A percentile compares a stretch with the other conserved stretches of the same genome.
Evolutionary conservation across 163 green algal genomes (phyloP).

Genomic region (Chlamydomonas reinhardtii): DNA sequence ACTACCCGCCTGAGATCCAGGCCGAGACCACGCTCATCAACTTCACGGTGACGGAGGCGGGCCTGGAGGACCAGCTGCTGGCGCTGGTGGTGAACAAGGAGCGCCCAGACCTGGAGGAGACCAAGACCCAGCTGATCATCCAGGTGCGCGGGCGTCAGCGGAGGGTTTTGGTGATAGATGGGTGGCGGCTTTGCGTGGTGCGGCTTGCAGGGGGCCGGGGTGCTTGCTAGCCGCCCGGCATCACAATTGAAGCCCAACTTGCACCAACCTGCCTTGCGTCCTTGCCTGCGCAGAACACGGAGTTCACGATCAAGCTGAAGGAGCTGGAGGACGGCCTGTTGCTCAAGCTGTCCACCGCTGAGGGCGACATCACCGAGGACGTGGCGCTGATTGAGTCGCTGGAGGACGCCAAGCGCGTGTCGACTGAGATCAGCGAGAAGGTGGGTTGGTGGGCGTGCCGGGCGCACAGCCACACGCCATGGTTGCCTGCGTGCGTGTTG

Average conservation of each 20-base stretch:
- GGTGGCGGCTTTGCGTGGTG: too few relatives aligned
- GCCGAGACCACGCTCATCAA: conserved; percentile 94
- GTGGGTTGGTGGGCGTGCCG: background rate
- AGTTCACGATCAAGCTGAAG: conserved; percentile 95
- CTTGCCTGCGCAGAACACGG: conserved; percentile 74
- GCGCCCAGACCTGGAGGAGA: conserved; percentile 89
- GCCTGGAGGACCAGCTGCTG: conserved; percentile 90
- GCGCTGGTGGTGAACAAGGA: conserved; percentile 95
- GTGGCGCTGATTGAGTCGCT: conserved; percentile 90
- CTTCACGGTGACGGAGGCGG: conserved; percentile 89
- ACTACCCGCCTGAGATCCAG: conserved; percentile 91
- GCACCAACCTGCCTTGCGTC: too few relatives aligned
- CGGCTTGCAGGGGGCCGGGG: too few relatives aligned
- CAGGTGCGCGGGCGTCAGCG: background rate
- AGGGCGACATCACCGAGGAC: conserved; percentile 94
- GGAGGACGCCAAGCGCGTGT: conserved; percentile 89
- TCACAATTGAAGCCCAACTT: too few relatives aligned
- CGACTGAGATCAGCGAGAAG: conserved; percentile 89
- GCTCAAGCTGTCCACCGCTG: conserved; percentile 86
- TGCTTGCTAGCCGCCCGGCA: too few relatives aligned
- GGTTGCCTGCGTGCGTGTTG: too few relatives aligned
- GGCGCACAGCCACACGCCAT: background rate
- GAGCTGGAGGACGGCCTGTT: conserved; percentile 91
- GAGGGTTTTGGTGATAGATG: too few relatives aligned
- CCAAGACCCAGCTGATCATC: conserved; percentile 92